Base-by-base conservation (phyloP, 1,139 yeast species). In the Candida mesenterica region DNA sequence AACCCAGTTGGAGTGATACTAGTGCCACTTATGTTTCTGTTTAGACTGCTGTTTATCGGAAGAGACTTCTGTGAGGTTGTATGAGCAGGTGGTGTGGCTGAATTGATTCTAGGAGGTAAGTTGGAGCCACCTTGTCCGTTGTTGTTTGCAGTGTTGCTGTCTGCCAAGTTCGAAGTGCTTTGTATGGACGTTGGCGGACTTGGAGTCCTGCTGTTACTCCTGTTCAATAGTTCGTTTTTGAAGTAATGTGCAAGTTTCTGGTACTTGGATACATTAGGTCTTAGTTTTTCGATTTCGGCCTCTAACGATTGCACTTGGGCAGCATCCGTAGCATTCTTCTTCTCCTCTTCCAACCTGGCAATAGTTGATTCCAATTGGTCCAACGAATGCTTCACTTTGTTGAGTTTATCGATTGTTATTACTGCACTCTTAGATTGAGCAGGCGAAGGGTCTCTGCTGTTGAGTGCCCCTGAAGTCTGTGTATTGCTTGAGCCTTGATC, bases 311-410 rank as follows among this genome's bases (percentile, higher is more conserved):
- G 47, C 16, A 53, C 43, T 43, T 66, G 68, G 9, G 52, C 55
- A 1, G 56, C 53, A 13, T 30, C 62, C 48, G 36, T 57, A 51
- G 26, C 47, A 42, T 37, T 57, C 50, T 26, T 56, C 53, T 17
- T 57, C 43, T 49, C 48, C 7, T 37, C 43, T 31, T 63, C 66
- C 30, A 68, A 54, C 4, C 51, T 50, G 28, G 41, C 38, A 31
- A 53, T 59, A 47, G 68, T 74, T 30, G 65, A 62, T 33, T 68
- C 71, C 43, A 74, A 65, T 37, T 68, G 75, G 31, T 55, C 60
- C 28, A 68, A 53, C 19, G 66, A 54, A 2, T 57, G 49, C 31
- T 62, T 60, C n/a, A 68, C 68, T 34, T 61, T 65, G 37, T 66
- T 66, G 49, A 64, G 65, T 34, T 62, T 64, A 38, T 69, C 73